Evolutionary conservation across 768 basidiomycete genomes (phyloP).

Genomic region (Trametopsis cervina): DNA sequence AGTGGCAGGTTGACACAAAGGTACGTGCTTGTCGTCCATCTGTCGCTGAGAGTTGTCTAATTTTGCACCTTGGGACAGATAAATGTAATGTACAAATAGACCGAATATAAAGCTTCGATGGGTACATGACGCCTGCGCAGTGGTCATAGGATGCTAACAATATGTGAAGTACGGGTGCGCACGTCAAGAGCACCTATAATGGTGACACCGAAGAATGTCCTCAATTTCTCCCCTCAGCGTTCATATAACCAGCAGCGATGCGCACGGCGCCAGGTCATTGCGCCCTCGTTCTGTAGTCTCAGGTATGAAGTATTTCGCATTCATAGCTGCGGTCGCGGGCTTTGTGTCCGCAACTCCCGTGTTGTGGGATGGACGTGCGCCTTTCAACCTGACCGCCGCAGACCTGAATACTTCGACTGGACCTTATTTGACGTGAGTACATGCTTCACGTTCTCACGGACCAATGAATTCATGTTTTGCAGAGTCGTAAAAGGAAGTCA

Average conservation of each 20-base stretch:
- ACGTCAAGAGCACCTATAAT: too few relatives aligned
- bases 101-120: neutral
- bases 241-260: neutral
- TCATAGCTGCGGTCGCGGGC: neutral
- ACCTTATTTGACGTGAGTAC: slow-evolving; percentile 48
- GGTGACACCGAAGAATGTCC: slow-evolving; percentile 12
- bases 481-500: slow-evolving; percentile 52
- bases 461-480: neutral
- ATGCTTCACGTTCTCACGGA: neutral
- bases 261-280: neutral
- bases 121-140: neutral
- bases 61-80: neutral
- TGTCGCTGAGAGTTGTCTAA: neutral
- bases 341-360: slow-evolving; percentile 25
- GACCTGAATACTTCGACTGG: slow-evolving; percentile 41
- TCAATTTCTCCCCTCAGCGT: slow-evolving; percentile 6
- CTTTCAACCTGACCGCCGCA: slow-evolving; percentile 33
- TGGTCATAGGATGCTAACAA: too few relatives aligned
- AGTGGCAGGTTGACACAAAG: neutral
- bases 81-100: slow-evolving; percentile 3
- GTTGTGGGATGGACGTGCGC: slow-evolving; percentile 50
- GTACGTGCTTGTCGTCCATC: neutral
- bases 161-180: too few relatives aligned
- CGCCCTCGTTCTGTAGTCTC: neutral
- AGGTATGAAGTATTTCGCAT: neutral